Percentiles rank a stretch among this genome's conserved stretches.
Conservation (phyloP, 495 filamentous ascomycete genomes). For the Achaetomiella virescens region DNA sequence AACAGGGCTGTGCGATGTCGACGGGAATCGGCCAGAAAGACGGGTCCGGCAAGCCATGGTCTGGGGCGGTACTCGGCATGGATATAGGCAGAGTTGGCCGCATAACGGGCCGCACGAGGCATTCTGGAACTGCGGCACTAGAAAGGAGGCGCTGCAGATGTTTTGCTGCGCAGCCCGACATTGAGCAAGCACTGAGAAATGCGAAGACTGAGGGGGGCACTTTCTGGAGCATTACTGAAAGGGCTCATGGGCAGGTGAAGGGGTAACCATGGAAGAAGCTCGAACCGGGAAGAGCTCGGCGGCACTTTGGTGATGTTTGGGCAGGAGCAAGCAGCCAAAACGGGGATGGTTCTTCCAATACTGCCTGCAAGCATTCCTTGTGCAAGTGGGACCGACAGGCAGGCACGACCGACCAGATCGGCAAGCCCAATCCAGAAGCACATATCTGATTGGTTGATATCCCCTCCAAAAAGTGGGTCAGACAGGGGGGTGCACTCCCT, state of each 20-base stretch:
- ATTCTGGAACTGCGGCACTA: neutral
- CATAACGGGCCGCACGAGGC: constrained; percentile 14
- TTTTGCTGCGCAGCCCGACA: neutral
- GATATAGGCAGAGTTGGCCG: constrained; percentile 1
- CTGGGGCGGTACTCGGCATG: neutral
- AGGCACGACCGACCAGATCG: neutral
- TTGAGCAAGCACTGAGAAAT: neutral
- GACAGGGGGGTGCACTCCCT: neutral
- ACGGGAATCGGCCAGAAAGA: constrained; percentile 1
- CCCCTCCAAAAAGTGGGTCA: neutral
- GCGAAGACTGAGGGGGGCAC: neutral
- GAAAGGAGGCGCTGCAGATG: neutral
- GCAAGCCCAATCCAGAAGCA: neutral
- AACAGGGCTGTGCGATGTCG: constrained; percentile 9
- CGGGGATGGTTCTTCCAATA: no score
- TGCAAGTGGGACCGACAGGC: no score
- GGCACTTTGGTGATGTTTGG: no score
- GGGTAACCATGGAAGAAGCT: no score
- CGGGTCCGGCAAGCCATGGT: neutral
- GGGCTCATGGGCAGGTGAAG: no score
- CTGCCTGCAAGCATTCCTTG: no score
- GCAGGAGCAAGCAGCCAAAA: no score
- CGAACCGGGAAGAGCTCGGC: no score
- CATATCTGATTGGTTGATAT: neutral
- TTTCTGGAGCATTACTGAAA: no score